Conservation (phyloP, 225 moss, liverwort and hornwort genomes). For the Physcomitrellopsis africana region DNA sequence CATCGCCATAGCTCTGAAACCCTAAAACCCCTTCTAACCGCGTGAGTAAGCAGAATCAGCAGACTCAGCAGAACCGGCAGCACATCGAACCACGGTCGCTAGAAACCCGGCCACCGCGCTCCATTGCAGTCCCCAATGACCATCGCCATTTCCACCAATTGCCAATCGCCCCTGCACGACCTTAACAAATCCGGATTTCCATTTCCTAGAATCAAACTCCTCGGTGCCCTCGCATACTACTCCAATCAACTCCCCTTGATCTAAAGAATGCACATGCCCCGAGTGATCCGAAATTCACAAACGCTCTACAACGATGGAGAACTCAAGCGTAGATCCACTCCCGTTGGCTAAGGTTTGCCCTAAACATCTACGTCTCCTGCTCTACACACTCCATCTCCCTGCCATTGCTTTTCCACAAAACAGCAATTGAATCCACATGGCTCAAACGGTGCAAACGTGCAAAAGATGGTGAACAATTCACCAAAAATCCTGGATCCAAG, state of each 20-base stretch:
- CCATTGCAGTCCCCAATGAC: constrained; percentile 9
- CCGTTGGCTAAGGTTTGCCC: no score
- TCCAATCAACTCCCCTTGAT: background rate
- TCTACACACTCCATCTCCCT: background rate
- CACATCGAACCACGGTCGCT: background rate
- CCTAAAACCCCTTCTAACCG: constrained; percentile 15
- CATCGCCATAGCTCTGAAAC: constrained; percentile 60
- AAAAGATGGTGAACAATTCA: background rate
- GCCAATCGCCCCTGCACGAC: background rate
- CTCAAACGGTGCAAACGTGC: background rate
- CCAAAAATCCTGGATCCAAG: background rate
- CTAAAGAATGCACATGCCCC: background rate
- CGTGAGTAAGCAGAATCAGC: background rate
- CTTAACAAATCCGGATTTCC: background rate
- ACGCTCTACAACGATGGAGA: background rate
- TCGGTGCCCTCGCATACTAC: background rate
- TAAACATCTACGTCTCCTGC: background rate
- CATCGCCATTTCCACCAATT: background rate
- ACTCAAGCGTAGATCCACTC: background rate
- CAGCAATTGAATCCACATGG: background rate
- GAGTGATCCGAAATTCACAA: background rate
- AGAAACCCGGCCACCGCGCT: background rate
- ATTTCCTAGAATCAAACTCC: background rate
- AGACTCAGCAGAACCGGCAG: background rate
- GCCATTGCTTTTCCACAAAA: background rate